phyloP scores from a whole-genome alignment of 495 filamentous ascomycete species.

The Neurospora sublineolata region DNA sequence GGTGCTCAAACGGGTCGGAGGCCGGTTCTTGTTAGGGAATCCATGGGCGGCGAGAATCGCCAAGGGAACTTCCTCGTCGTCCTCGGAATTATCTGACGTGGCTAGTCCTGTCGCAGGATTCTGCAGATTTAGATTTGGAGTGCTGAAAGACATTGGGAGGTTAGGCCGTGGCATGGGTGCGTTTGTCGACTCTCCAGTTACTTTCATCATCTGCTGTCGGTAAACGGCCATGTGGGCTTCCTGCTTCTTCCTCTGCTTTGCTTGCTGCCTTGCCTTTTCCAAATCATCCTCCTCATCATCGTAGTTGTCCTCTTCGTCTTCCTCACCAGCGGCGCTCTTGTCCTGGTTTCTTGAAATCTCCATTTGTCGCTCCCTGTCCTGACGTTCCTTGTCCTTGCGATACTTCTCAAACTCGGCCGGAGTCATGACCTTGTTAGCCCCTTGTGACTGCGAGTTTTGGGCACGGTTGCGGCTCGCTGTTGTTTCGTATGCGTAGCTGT shows the following conservation, averaged over 20 bases:
- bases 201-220: constrained; percentile 94
- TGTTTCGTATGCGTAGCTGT: constrained; percentile 45
- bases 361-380: constrained; percentile 56
- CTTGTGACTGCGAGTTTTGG: constrained; percentile 26
- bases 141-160: constrained; percentile 41
- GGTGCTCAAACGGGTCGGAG: constrained; percentile 58
- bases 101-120: constrained; percentile 6
- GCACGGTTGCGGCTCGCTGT: constrained; percentile 34
- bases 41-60: constrained; percentile 86
- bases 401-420: constrained; percentile 79
- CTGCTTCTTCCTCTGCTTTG: constrained; percentile 73
- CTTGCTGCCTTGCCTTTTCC: constrained; percentile 59
- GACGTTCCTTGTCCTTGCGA: constrained; percentile 63
- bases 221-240: constrained; percentile 86
- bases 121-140: constrained; percentile 42
- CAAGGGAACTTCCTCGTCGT: constrained; percentile 80
- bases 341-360: constrained; percentile 15
- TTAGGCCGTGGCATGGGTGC: constrained; percentile 28
- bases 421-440: constrained; percentile 71
- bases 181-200: constrained; percentile 61
- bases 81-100: constrained; percentile 48
- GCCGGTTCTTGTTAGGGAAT: constrained; percentile 74
- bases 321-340: constrained; percentile 34
- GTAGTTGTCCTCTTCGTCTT: constrained; percentile 47
- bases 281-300: constrained; percentile 78